Evolutionary conservation across 2,329 filamentous ascomycete species (phyloP).

Genomic region (Aspergillus brunneoviolaceus): DNA sequence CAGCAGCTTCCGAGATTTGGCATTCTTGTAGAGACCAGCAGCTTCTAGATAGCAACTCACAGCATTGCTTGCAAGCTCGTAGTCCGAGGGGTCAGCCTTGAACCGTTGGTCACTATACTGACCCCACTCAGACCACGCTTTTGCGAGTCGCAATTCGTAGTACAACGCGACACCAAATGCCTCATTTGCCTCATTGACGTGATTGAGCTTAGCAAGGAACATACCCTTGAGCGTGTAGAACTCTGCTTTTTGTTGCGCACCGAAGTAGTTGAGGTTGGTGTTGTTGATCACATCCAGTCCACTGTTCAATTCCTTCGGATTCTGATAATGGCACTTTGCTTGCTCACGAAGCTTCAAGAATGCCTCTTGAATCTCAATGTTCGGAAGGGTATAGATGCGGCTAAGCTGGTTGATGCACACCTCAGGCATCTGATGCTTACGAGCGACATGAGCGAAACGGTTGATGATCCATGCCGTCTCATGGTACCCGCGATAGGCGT

Average conservation of each 20-base stretch:
- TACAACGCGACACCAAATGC: constrained; percentile 94
- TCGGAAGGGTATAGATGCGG: constrained; percentile 96
- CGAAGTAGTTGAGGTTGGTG: constrained; percentile 98
- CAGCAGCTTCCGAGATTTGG: constrained; percentile 91
- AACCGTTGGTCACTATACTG: constrained; percentile 97
- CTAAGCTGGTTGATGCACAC: constrained; percentile 97
- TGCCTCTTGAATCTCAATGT: constrained; percentile 98
- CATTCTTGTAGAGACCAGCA: constrained; percentile 92
- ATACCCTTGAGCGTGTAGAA: constrained; percentile 99
- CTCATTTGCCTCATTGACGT: constrained; percentile 87
- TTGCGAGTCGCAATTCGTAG: constrained; percentile 91
- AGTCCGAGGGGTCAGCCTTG: constrained; percentile 80
- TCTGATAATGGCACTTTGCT: constrained; percentile 98
- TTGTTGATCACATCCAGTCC: constrained; percentile 99
- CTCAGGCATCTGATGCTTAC: constrained; percentile 93
- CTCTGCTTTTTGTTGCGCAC: constrained; percentile 91
- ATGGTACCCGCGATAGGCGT: constrained; percentile 95
- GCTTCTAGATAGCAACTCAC: constrained; percentile 96
- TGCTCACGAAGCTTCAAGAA: constrained; percentile 98
- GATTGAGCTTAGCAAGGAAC: constrained; percentile 92
- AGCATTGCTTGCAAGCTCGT: constrained; percentile 83
- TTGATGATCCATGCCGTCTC: constrained; percentile 99
- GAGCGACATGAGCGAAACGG: constrained; percentile 92
- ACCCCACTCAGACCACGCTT: constrained; percentile 99
- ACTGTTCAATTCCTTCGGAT: constrained; percentile 84